Percentiles rank a stretch among this genome's conserved stretches.
Conservation (phyloP, 108 stramenopile species). For the Cyclotella sp. region DNA sequence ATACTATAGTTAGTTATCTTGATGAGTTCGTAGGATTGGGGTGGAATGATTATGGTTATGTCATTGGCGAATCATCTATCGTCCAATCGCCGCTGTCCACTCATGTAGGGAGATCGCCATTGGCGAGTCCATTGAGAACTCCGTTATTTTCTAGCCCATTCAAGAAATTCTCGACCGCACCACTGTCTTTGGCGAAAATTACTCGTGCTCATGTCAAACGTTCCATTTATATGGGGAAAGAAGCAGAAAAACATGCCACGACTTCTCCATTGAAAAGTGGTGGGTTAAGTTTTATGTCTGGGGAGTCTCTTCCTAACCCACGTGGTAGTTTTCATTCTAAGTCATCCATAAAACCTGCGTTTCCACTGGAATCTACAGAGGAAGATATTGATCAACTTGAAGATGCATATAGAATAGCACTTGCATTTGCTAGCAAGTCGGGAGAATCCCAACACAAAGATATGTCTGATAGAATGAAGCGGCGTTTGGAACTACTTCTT, state of each 20-base stretch:
- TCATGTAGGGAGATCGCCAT: not conserved
- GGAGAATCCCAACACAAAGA: slow-evolving; percentile 6
- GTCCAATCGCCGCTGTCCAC: not conserved
- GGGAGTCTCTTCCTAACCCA: not conserved
- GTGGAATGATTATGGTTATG: not conserved
- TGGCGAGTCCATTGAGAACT: not conserved
- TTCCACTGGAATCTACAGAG: not conserved
- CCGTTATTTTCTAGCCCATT: not conserved
- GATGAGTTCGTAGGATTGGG: slow-evolving; percentile 28
- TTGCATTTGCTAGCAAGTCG: slow-evolving; percentile 28
- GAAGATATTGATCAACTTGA: slow-evolving; percentile 24
- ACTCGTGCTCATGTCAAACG: slow-evolving; percentile 28
- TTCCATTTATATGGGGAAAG: slow-evolving; percentile 2
- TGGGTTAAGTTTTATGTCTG: not conserved
- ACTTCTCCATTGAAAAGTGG: not conserved
- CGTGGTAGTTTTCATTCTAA: not conserved
- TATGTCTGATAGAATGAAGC: slow-evolving; percentile 29
- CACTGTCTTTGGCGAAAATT: slow-evolving; percentile 18
- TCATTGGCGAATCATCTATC: not conserved
- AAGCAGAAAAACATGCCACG: not conserved
- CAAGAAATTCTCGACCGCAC: not conserved
- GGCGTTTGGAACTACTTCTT: slow-evolving; percentile 39
- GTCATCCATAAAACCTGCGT: not conserved
- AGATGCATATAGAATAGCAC: slow-evolving; percentile 47
- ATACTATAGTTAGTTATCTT: slow-evolving; percentile 27